Evolutionary conservation across 257 asterid genomes (phyloP).

Genomic region (Ehretia macrophylla): DNA sequence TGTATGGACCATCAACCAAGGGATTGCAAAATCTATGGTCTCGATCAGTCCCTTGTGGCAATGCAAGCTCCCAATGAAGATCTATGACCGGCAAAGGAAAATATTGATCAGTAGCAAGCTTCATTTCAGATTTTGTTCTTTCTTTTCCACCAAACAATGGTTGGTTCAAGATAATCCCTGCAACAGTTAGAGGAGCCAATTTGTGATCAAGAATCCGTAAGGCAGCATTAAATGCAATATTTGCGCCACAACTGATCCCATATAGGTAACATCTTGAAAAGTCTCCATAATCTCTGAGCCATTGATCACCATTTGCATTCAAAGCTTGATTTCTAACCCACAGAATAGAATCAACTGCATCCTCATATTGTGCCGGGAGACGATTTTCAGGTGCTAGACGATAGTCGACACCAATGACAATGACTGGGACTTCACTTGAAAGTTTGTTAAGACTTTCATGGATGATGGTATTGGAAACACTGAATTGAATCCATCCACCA

Average conservation of each 20-base stretch:
- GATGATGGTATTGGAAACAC: conserved; percentile 28
- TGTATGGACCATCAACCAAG: conserved; percentile 35
- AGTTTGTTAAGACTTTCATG: conserved; percentile 54
- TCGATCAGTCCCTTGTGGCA: conserved; percentile 70
- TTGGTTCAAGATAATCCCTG: conserved; percentile 60
- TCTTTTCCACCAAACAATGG: conserved; percentile 68
- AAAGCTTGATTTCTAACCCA: conserved; percentile 60
- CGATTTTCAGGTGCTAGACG: conserved; percentile 81
- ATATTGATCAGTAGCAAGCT: conserved; percentile 58
- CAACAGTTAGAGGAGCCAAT: conserved; percentile 39
- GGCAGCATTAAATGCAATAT: conserved; percentile 55
- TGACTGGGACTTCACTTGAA: conserved; percentile 50
- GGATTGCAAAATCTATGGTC: conserved; percentile 85
- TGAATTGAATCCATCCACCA: conserved; percentile 66
- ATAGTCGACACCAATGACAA: conserved; percentile 58
- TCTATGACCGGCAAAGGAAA: conserved; percentile 78
- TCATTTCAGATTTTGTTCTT: conserved; percentile 70
- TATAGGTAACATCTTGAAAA: conserved; percentile 62
- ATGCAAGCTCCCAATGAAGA: conserved; percentile 77
- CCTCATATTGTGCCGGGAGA: conserved; percentile 88
- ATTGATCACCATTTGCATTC: conserved; percentile 43
- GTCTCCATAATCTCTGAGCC: conserved; percentile 68
- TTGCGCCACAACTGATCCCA: conserved; percentile 66
- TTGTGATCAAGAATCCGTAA: conserved; percentile 38
- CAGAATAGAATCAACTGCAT: conserved; percentile 53